Percentiles rank a stretch among this genome's conserved stretches.
phyloP scores from a whole-genome alignment of 108 stramenopile genomes.

The Nitzschia sp. region DNA sequence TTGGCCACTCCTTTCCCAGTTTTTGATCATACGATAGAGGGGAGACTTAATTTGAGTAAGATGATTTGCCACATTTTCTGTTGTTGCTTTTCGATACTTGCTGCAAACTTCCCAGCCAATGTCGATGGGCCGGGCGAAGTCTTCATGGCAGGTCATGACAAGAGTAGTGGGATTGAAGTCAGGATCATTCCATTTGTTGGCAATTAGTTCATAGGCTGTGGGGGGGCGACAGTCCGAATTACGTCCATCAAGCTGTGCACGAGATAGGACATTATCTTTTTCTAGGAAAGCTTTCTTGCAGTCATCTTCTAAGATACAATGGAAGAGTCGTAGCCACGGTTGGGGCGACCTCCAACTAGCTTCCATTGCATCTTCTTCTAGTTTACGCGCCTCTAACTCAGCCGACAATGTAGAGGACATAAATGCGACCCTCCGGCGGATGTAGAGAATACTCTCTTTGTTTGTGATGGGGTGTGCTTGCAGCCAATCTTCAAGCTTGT shows the following conservation, averaged over 20 bases:
- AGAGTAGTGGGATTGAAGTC: not conserved
- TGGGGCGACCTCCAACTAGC: not conserved
- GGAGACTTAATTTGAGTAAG: not conserved
- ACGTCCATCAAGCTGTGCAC: not conserved
- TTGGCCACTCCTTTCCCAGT: not conserved
- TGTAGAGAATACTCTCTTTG: too few species aligned
- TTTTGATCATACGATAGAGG: not conserved
- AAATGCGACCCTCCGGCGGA: too few species aligned
- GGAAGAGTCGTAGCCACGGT: not conserved
- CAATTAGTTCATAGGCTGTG: not conserved
- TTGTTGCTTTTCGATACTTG: not conserved
- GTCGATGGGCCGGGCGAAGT: not conserved
- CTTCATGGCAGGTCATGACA: not conserved
- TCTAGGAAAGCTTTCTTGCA: not conserved
- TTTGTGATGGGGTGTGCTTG: too few species aligned
- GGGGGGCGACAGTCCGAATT: not conserved
- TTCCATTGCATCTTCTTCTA: too few species aligned
- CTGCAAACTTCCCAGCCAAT: not conserved
- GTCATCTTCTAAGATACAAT: not conserved
- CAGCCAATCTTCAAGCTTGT: too few species aligned
- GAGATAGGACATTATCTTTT: not conserved
- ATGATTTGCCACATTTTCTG: not conserved
- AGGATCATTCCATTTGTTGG: not conserved
- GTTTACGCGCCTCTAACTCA: too few species aligned
- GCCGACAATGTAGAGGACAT: too few species aligned